A percentile compares a stretch with the other conserved stretches of the same genome.
phyloP scores from a whole-genome alignment of 2,329 filamentous ascomycete species.

The Chaetomium strumarium region DNA sequence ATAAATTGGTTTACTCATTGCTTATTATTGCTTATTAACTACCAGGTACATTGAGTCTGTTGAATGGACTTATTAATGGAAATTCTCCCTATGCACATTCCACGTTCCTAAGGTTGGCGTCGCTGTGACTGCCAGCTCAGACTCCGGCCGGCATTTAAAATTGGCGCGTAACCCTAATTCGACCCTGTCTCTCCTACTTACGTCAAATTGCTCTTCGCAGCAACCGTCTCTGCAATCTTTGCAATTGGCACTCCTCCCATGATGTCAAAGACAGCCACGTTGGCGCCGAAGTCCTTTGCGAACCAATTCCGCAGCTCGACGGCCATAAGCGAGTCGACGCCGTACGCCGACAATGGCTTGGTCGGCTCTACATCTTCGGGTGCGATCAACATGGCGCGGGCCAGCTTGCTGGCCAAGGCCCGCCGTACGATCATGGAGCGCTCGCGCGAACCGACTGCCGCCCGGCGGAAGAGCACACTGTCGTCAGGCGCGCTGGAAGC shows the following conservation, averaged over 20 bases:
- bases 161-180: too few relatives aligned
- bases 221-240: background rate
- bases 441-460: background rate
- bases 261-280: background rate
- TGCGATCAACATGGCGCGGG: slow-evolving; percentile 3
- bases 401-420: slow-evolving; percentile 10
- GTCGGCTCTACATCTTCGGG: slow-evolving; percentile 14
- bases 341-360: slow-evolving; percentile 18
- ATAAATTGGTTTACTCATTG: too few relatives aligned
- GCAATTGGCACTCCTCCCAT: background rate
- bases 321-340: slow-evolving; percentile 29
- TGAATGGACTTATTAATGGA: too few relatives aligned
- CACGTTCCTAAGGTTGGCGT: too few relatives aligned
- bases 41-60: too few relatives aligned
- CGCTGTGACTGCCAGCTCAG: too few relatives aligned
- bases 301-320: slow-evolving; percentile 37
- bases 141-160: too few relatives aligned
- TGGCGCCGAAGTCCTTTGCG: background rate
- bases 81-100: too few relatives aligned
- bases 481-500: background rate
- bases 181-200: too few relatives aligned
- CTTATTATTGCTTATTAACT: too few relatives aligned
- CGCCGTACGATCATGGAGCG: background rate
- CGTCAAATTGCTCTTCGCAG: background rate
- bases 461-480: slow-evolving; percentile 3